phyloP scores from a whole-genome alignment of 176 grass and related monocot species.

The Bothriochloa decipiens region DNA sequence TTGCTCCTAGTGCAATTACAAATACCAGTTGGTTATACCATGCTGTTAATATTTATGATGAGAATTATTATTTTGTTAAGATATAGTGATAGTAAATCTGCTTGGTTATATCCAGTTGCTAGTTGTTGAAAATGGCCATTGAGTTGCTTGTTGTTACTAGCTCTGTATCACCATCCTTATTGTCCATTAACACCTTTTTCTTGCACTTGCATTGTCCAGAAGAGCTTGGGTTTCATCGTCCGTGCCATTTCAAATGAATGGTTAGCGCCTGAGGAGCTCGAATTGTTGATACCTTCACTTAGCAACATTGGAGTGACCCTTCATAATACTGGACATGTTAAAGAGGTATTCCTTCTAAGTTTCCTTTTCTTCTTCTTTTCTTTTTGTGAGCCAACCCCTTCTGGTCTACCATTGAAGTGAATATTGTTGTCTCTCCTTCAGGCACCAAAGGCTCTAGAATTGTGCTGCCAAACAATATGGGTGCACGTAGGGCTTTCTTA shows the following conservation, averaged over 20 bases:
- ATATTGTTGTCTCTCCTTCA: conserved; percentile 44
- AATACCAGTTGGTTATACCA: not conserved
- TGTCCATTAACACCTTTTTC: conserved; percentile 40
- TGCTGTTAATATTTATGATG: not conserved
- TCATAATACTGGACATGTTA: conserved; percentile 62
- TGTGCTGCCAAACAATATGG: conserved; percentile 73
- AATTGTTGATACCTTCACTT: conserved; percentile 68
- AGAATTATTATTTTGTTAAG: conserved; percentile 4
- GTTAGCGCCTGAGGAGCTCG: conserved; percentile 57
- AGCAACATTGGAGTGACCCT: conserved; percentile 63
- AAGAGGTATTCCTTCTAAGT: conserved; percentile 61
- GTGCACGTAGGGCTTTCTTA: conserved; percentile 35
- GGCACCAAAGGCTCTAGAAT: conserved; percentile 57
- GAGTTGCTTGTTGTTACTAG: conserved; percentile 26
- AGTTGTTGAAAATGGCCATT: conserved; percentile 16
- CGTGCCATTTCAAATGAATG: conserved; percentile 66
- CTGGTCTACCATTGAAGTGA: conserved; percentile 9
- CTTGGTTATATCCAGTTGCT: conserved; percentile 14
- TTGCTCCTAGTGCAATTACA: not conserved
- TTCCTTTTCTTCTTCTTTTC: not conserved
- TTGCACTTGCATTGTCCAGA: conserved; percentile 57
- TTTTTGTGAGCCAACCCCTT: not conserved
- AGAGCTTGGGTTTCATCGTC: conserved; percentile 51
- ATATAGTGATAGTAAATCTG: conserved; percentile 21
- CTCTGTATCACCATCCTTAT: conserved; percentile 16